Evolutionary conservation across 1,139 yeast genomes (phyloP), one percentile per base, ranked within the genome.

Genomic region (Sugiyamaella sp.): DNA sequence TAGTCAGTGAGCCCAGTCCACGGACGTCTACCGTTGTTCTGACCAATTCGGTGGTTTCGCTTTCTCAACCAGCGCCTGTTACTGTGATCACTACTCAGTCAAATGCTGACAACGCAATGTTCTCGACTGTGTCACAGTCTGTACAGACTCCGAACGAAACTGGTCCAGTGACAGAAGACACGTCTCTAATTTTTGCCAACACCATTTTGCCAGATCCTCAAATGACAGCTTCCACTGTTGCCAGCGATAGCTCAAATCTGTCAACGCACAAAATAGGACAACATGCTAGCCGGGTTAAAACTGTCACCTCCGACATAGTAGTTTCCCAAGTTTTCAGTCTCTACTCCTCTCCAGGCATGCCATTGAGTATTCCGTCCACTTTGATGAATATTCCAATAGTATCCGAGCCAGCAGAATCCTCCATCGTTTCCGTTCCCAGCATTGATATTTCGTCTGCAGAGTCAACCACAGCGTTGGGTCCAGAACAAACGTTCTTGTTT

Each of bases 311-410:
- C 3, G 22, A 29, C 9, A 25, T 46, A 4, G 29, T 20, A 24
- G 39, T 46, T 10, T 49, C 52, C 14, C 40, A 43, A n/a, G 29
- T 49, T 5, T 43, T 33, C 21, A 49, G 47, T 9, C 25, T 49
- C 9, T 27, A 24, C 12, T 49, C 52, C 3, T 14, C 39, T 4
- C 41, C 46, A 9, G 52, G 52, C 3, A 5, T 8, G 20, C 32
- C 40, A 27, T 17, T 42, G 35, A 43, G 49, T 35, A 37, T 49
- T 27, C 52, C 52, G 17, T 1, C 42, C 1, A 37, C 47, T 32
- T 27, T 49, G 14, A 14, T 14, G 14, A 42, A 35, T 8, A 20
- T 49, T 21, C 52, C 52, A 27, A 41, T 49, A 4, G n/a, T 49
- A 4, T 24, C 20, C 27, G 33, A 27, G 16, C n/a, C 16, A 2